Evolutionary conservation across 345 rosid species (phyloP), one percentile per base, ranked within the genome.

Genomic region (Chamaenerion angustifolium): DNA sequence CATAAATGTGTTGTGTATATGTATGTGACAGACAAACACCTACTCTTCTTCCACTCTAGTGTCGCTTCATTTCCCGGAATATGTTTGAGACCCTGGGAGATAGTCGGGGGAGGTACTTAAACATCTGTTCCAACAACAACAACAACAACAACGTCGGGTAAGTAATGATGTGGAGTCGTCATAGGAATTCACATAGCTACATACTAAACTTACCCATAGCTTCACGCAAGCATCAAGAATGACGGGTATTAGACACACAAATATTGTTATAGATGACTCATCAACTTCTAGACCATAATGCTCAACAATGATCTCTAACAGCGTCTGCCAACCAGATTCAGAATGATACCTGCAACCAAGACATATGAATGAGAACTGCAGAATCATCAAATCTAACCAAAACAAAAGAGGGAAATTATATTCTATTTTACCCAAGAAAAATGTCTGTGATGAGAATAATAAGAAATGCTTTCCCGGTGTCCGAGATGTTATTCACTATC

Each of bases 271-370:
- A 40, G 76, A 75, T 49, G 95, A 51, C 56, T 70, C 73, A 56
- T 86, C 92, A 51, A 78, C 72, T 69, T 78, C 80, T 61, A 90
- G 51, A 17, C 95, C 98, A 43, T 90, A 86, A 65, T 86, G 98
- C 50, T 86, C 95, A 53, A 79, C 71, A 52, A 86, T 53, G 54
- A 79, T 62, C 70, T 86, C 98, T 61, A 73, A 11, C 65, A 86
- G 54, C 46, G 95, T 77, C 65, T 76, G 76, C 98, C 98, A 90
- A 52, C 98, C 95, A 35, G 83, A 76, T 69, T 81, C 94, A 21
- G 98, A 90, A 76, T 90, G 98, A 68, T 90, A 90, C 71, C 95
- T 90, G 64, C 42, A 49, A 37, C 10, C 25, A 21, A 21, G 25
- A 21, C 25, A 46, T 56, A 45, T 21, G 4, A 21, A 21, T 21